Conservation (phyloP, 2,329 filamentous ascomycete genomes). For the Sporothrix pallida region DNA sequence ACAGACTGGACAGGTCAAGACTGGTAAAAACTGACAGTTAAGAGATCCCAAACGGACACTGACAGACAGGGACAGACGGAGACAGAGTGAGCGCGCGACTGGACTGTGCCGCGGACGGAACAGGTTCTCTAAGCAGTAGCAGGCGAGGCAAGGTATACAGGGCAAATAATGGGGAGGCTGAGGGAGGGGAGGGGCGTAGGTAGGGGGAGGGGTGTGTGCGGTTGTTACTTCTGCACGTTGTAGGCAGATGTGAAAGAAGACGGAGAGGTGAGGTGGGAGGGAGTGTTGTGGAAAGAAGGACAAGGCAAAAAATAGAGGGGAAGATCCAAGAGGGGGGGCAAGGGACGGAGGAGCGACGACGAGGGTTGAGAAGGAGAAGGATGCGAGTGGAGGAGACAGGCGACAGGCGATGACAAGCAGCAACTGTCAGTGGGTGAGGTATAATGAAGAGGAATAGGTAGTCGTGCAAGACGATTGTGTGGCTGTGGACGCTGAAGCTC, state of each 20-base stretch:
- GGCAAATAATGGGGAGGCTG: constrained; percentile 20
- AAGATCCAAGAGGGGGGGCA: background rate
- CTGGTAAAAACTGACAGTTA: background rate
- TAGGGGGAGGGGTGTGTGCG: constrained; percentile 17
- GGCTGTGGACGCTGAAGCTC: constrained; percentile 8
- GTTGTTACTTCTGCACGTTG: background rate
- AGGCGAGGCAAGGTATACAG: background rate
- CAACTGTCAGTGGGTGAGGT: background rate
- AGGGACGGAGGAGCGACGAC: background rate
- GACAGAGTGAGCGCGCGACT: background rate
- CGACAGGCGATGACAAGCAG: background rate
- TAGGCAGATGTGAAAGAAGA: background rate
- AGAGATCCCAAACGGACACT: background rate
- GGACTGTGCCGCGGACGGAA: constrained; percentile 29
- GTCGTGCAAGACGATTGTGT: no score
- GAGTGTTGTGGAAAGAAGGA: constrained; percentile 1
- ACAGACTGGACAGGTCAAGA: no score
- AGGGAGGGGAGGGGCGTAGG: constrained; percentile 12
- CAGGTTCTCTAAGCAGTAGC: constrained; percentile 21
- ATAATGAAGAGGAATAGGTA: background rate
- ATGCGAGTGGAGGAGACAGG: constrained; percentile 14
- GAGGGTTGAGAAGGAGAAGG: background rate
- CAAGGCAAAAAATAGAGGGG: background rate
- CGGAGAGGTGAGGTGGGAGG: constrained; percentile 11
- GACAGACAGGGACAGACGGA: constrained; percentile 14